These are phyloP conservation scores for Corylus avellana DNA, from an alignment of 306 rosid species.

Conservation along the genomic window DNA sequence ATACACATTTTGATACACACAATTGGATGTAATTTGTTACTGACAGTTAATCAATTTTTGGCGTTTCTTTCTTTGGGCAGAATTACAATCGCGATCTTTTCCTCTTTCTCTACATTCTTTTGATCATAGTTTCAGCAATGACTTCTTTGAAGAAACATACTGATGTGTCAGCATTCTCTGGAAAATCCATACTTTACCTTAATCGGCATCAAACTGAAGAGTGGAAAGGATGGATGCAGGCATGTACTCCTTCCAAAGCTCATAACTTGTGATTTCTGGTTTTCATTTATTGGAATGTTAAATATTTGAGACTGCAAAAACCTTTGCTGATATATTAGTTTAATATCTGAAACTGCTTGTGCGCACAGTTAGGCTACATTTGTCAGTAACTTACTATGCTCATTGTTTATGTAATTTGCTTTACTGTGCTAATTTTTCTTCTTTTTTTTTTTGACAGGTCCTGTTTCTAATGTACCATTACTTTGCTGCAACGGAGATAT, in stretches of 20 bases:
- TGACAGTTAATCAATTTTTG: constrained; percentile 25
- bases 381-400: constrained; percentile 10
- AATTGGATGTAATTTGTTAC: constrained; percentile 1
- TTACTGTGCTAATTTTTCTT: constrained; percentile 13
- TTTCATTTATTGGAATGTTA: constrained; percentile 24
- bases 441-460: constrained; percentile 54
- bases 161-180: constrained; percentile 80
- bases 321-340: constrained; percentile 1
- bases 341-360: constrained; percentile 10
- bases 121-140: constrained; percentile 87
- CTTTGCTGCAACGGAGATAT: constrained; percentile 95
- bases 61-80: constrained; percentile 47
- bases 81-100: constrained; percentile 91
- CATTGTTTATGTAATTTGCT: constrained; percentile 7
- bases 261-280: constrained; percentile 6
- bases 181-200: constrained; percentile 79
- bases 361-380: constrained; percentile 6
- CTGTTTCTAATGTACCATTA: constrained; percentile 95
- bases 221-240: constrained; percentile 99
- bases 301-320: neutral
- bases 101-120: constrained; percentile 83
- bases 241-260: constrained; percentile 41
- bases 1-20: neutral
- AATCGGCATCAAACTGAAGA: constrained; percentile 99
- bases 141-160: constrained; percentile 91